Conservation (phyloP, 1,139 yeast genomes). For the Candida frijolesensis region DNA sequence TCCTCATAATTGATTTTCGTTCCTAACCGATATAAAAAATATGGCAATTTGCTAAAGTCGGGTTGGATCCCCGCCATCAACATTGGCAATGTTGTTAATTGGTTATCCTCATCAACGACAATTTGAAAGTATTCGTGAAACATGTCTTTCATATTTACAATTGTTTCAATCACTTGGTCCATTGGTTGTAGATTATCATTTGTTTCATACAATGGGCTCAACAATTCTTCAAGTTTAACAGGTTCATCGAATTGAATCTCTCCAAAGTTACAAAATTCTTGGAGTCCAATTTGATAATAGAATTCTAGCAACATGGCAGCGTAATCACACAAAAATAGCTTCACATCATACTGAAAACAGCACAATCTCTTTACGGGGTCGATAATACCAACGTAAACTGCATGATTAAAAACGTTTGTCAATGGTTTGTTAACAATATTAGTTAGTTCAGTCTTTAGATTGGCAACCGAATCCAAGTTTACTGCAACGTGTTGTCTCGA, state of each 20-base stretch:
- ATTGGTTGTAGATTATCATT: slow-evolving; percentile 18
- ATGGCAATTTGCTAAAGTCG: slow-evolving; percentile 61
- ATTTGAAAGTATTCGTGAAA: slow-evolving; percentile 75
- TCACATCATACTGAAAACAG: slow-evolving; percentile 82
- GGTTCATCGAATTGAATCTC: slow-evolving; percentile 48
- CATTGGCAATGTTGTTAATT: slow-evolving; percentile 62
- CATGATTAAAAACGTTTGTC: slow-evolving; percentile 68
- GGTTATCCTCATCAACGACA: slow-evolving; percentile 30
- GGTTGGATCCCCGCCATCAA: slow-evolving; percentile 67
- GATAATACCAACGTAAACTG: slow-evolving; percentile 80
- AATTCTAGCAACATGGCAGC: slow-evolving; percentile 67
- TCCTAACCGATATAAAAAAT: slow-evolving; percentile 65
- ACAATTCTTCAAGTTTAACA: slow-evolving; percentile 29
- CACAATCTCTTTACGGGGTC: slow-evolving; percentile 70
- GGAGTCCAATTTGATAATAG: slow-evolving; percentile 77
- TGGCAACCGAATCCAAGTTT: slow-evolving; percentile 59
- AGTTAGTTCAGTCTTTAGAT: slow-evolving; percentile 55
- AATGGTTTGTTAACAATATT: slow-evolving; percentile 50
- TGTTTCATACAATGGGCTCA: slow-evolving; percentile 27
- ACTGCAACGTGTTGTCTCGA: slow-evolving; percentile 31
- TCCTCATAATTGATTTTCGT: slow-evolving; percentile 60
- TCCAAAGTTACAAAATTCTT: slow-evolving; percentile 86
- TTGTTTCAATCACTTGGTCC: slow-evolving; percentile 21
- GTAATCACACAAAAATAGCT: slow-evolving; percentile 78
- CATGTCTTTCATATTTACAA: slow-evolving; percentile 70